phyloP scores from a whole-genome alignment of 768 basidiomycete species.

The Lactarius hengduanensis region DNA sequence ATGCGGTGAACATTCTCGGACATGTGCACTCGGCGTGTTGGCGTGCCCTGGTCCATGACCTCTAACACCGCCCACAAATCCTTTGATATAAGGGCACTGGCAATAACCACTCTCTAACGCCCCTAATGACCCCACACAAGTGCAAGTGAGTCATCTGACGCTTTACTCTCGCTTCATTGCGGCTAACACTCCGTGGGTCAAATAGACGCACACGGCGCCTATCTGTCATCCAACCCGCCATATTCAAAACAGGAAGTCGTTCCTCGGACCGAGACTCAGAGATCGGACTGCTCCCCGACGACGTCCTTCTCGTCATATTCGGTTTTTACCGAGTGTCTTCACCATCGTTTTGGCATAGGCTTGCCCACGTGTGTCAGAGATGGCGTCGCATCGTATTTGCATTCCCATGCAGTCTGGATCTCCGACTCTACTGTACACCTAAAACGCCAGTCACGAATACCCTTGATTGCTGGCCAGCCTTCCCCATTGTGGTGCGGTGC shows the following conservation, averaged over 20 bases:
- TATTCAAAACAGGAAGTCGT: neutral
- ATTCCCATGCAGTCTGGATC: neutral
- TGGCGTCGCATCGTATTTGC: neutral
- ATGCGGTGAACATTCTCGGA: neutral
- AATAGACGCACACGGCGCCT: neutral
- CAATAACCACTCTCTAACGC: neutral
- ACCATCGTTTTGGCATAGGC: neutral
- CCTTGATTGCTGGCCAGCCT: neutral
- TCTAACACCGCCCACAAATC: neutral
- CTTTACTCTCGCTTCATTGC: neutral
- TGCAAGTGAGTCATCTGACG: constrained; percentile 1
- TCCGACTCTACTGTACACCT: neutral
- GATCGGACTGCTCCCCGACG: constrained; percentile 1
- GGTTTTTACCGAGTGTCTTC: neutral
- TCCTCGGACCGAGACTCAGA: neutral
- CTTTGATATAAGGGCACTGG: neutral
- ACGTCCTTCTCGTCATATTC: neutral
- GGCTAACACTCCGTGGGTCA: neutral
- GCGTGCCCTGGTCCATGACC: neutral
- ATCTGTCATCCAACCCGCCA: neutral
- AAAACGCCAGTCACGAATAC: neutral
- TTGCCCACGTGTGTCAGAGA: neutral
- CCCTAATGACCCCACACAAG: constrained; percentile 1
- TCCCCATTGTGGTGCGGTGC: neutral
- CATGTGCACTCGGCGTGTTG: constrained; percentile 1